Evolutionary conservation across 495 filamentous ascomycete species (phyloP), one percentile per base, ranked within the genome.

Genomic region (Melanomma pulvis-pyrius): DNA sequence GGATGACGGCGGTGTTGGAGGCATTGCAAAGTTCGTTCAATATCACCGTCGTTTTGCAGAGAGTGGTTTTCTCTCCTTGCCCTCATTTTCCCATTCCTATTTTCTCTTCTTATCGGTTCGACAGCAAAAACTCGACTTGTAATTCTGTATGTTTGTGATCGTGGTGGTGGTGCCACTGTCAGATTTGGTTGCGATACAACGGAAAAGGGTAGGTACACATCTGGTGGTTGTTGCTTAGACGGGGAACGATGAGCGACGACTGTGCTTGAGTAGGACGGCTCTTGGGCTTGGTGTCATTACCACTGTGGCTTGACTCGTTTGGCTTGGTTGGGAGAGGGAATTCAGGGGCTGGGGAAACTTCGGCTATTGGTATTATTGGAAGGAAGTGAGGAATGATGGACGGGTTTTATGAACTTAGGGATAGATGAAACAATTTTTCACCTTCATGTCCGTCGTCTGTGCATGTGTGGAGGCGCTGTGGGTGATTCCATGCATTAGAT

Each of bases 1-100:
- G 44, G 17, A 6, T 19, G 22, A 19, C 17, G 17, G 39, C 24
- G 56, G 56, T 59, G 56, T 59, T 59, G 39, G 56, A 36, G 56
- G 56, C 56, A 36, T 59, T 59, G 36, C 44, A 13, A 61, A 61
- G 51, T 41, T 24, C 17, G n/a, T 19, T 55, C 54, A 34, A 44
- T 57, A 57, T 57, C 54, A 24, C 54, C 54, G 36, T 57, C 32
- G 30, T 57, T 57, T 34, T 46, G 32, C 26, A 19, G 19, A 15
- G 51, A 44, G 39, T 44, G 13, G 39, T 44, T 54, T 32, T 54
- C 17, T 29, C 22, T 46, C 19, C 2, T 19, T 7, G 25, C 25
- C 21, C 44, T 26, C 34, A 26, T 32, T 19, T 41, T 19, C 30
- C n/a, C 2, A 24, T 26, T 22, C 19, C 6, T 36, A 2, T 55